Base-by-base conservation (phyloP, 2,329 filamentous ascomycete genomes). In the Hypoxylon sp. region DNA sequence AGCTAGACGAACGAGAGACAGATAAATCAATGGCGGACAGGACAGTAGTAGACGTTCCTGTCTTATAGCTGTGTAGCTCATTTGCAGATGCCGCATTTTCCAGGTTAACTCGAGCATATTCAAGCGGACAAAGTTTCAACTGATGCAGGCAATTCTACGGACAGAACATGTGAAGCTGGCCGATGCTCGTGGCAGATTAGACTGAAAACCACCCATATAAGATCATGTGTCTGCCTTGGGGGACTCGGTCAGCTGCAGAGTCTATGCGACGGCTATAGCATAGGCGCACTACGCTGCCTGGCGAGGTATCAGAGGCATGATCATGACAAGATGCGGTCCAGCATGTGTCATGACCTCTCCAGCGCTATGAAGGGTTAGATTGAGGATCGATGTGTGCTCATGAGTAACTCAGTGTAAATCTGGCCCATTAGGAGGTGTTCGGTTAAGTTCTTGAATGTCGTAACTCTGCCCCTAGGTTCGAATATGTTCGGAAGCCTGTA, bases 131-230 rank as follows among this genome's bases (percentile, higher is more conserved):
- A 48, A 29, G n/a, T 37, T 57, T 55, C 41, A 63, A 57, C 55
- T 58, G 54, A 49, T 41, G 54, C 54, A 58, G 57, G 49, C 53
- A 52, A 42, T 29, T 52, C n/a, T 41, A 6, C 38, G 11, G 23
- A 37, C 46, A 37, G 48, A 52, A 26, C 18, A 35, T 45, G 31
- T 48, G 33, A 56, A 26, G 42, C 37, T 48, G 46, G 47, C 57
- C 58, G 63, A 58, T 55, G 53, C 48, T 62, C 63, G 61, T n/a
- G n/a, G n/a, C 58, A 62, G 51, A 62, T 66, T 62, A 48, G 42
- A 24, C 48, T 48, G 24, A 60, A 53, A 33, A 31, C 5, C 31
- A 29, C 35, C 23, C 18, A 38, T 48, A 48, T 18, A 54, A 40
- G 31, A 55, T 23, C 18, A 17, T 17, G 43, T 26, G 8, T 7